phyloP scores from a whole-genome alignment of 495 filamentous ascomycete genomes.

The Hypoxylon intermedium region DNA sequence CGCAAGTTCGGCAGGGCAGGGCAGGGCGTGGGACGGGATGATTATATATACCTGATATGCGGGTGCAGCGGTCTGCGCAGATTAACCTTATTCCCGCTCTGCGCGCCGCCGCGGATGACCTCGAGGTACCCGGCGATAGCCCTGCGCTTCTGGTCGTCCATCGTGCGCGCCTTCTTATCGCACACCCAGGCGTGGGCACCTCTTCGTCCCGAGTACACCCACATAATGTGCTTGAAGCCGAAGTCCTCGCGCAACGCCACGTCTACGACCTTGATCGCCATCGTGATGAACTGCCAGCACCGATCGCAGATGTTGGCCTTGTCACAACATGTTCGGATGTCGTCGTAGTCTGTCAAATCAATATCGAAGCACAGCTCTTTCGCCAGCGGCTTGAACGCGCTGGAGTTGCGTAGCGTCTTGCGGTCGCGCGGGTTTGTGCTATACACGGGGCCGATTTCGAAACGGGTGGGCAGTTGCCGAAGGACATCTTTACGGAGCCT shows the following conservation, averaged over 20 bases:
- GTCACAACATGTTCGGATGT: slow-evolving; percentile 91
- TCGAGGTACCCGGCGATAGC: slow-evolving; percentile 89
- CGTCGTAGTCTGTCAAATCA: slow-evolving; percentile 98
- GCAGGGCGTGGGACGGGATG: too few relatives aligned
- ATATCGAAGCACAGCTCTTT: slow-evolving; percentile 99
- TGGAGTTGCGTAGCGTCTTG: slow-evolving; percentile 79
- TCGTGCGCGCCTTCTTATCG: slow-evolving; percentile 78
- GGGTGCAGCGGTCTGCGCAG: slow-evolving; percentile 87
- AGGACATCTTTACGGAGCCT: slow-evolving; percentile 92
- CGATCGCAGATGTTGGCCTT: slow-evolving; percentile 92
- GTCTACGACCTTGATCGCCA: slow-evolving; percentile 95
- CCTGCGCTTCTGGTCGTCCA: slow-evolving; percentile 83
- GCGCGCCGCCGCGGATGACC: slow-evolving; percentile 79
- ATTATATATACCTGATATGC: slow-evolving; percentile 69
- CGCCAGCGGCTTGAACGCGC: slow-evolving; percentile 73
- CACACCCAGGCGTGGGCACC: slow-evolving; percentile 99
- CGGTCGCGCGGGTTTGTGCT: slow-evolving; percentile 91
- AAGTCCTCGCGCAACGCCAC: slow-evolving; percentile 88
- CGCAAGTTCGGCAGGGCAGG: slow-evolving; percentile 72
- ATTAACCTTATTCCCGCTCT: slow-evolving; percentile 88
- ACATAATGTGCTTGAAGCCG: slow-evolving; percentile 93
- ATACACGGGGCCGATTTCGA: slow-evolving; percentile 97
- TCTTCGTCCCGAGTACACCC: slow-evolving; percentile 97
- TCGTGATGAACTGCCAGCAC: slow-evolving; percentile 96
- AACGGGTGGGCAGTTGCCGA: slow-evolving; percentile 83